Evolutionary conservation across 1,284 basidiomycete species (phyloP).

Genomic region (Mycosarcoma maydis): DNA sequence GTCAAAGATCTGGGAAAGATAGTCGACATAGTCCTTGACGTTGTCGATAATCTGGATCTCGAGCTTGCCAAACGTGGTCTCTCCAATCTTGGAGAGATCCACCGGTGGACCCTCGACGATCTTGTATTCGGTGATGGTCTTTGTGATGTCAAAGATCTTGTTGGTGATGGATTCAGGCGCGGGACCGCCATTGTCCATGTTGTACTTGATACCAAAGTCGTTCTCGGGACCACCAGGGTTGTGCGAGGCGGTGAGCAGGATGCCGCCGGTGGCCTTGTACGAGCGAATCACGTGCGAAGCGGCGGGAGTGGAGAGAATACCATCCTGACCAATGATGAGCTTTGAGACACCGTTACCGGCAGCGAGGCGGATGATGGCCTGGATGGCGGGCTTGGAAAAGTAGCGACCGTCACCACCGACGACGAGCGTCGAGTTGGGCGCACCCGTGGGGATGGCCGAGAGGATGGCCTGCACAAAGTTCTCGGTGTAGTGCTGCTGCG

Average conservation of each 20-base stretch:
- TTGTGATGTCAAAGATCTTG: slow-evolving; percentile 90
- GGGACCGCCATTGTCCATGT: slow-evolving; percentile 94
- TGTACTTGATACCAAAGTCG: slow-evolving; percentile 99
- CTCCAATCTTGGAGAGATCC: slow-evolving; percentile 85
- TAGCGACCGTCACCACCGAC: slow-evolving; percentile 97
- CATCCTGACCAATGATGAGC: slow-evolving; percentile 73
- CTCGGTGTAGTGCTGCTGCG: slow-evolving; percentile 89
- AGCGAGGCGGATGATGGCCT: slow-evolving; percentile 88
- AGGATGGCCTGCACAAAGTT: slow-evolving; percentile 97
- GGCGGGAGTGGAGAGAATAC: slow-evolving; percentile 94
- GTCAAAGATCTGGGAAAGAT: slow-evolving; percentile 91
- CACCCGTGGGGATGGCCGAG: slow-evolving; percentile 83
- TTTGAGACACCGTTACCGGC: slow-evolving; percentile 76
- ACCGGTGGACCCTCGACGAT: slow-evolving; percentile 81
- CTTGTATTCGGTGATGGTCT: slow-evolving; percentile 86
- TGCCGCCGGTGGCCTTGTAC: slow-evolving; percentile 95
- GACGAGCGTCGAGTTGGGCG: slow-evolving; percentile 80
- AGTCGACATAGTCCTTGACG: slow-evolving; percentile 84
- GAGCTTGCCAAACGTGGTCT: slow-evolving; percentile 74
- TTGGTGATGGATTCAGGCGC: slow-evolving; percentile 94
- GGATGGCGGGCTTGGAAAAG: slow-evolving; percentile 87
- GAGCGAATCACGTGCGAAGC: slow-evolving; percentile 94
- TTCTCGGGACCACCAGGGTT: slow-evolving; percentile 97
- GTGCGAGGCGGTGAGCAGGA: slow-evolving; percentile 96
- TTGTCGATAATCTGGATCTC: slow-evolving; percentile 93